Evolutionary conservation across 2,329 filamentous ascomycete species (phyloP).

Genomic region (Ophiostoma piceae): DNA sequence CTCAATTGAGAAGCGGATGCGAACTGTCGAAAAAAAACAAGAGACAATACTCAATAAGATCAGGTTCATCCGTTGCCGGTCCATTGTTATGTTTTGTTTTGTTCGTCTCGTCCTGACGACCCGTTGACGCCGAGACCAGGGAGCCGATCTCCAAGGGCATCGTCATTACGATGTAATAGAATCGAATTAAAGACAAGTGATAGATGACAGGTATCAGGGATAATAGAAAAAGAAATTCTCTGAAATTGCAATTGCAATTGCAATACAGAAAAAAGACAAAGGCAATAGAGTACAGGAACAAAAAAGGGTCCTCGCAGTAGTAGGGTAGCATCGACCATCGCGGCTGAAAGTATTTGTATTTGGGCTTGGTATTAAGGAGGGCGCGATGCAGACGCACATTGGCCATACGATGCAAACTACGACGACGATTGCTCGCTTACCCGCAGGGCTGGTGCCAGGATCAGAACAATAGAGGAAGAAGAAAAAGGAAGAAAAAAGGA

Average conservation of each 20-base stretch:
- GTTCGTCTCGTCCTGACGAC: no score
- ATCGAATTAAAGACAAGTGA: not conserved
- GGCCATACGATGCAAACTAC: not conserved
- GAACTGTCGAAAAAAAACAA: not conserved
- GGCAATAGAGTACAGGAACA: no score
- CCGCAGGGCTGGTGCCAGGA: not conserved
- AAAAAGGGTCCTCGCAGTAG: not conserved
- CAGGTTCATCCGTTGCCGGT: no score
- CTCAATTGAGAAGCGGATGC: not conserved
- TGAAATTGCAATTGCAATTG: no score
- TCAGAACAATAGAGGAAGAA: not conserved
- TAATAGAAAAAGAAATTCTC: not conserved
- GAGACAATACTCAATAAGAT: no score
- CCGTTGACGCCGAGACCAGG: not conserved
- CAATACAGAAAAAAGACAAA: no score
- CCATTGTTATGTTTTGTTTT: no score
- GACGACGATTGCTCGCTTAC: not conserved
- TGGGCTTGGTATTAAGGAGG: not conserved
- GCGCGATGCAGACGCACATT: not conserved
- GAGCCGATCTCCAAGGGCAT: not conserved
- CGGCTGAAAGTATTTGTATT: constrained; percentile 3
- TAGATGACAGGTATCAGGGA: not conserved
- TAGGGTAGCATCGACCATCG: constrained; percentile 1
- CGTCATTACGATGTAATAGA: constrained; percentile 8
- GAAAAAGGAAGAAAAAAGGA: not conserved